Conservation (phyloP, 176 grass and related monocot genomes). For the Aechmea fasciata region DNA sequence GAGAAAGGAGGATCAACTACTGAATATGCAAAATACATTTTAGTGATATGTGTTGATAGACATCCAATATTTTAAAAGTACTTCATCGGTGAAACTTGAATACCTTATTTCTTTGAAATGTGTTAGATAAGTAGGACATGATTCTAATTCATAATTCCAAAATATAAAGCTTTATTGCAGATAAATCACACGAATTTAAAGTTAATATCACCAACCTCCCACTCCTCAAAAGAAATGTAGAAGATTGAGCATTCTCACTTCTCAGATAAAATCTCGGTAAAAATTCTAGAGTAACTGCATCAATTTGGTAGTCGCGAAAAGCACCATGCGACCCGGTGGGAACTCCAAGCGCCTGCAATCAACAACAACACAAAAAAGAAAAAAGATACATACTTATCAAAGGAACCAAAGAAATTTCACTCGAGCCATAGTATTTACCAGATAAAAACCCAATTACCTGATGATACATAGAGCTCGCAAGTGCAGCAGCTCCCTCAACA, state of each 20-base stretch:
- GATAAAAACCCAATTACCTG: slow-evolving; percentile 41
- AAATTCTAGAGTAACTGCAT: slow-evolving; percentile 81
- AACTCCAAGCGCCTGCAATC: slow-evolving; percentile 72
- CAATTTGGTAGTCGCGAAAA: slow-evolving; percentile 95
- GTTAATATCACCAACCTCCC: slow-evolving; percentile 46
- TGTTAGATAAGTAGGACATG: background rate
- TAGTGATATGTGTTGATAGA: too few species aligned
- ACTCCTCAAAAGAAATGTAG: slow-evolving; percentile 62
- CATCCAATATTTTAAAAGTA: too few species aligned
- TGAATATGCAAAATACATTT: too few species aligned
- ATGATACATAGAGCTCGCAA: slow-evolving; percentile 81
- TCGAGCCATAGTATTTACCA: background rate
- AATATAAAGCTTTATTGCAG: background rate
- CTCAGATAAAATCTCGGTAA: slow-evolving; percentile 57
- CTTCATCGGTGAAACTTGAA: background rate
- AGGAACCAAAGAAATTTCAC: background rate
- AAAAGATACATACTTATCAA: background rate
- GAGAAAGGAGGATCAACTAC: too few species aligned
- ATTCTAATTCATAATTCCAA: background rate
- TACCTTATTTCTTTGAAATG: background rate
- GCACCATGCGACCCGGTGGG: slow-evolving; percentile 87
- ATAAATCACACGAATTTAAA: background rate
- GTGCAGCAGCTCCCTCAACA: slow-evolving; percentile 65
- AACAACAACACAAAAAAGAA: slow-evolving; percentile 20
- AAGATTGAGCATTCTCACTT: slow-evolving; percentile 68